These are phyloP conservation scores for Aquilaria agallochum DNA, from an alignment of 441 rosid species.

Conservation along the genomic window DNA sequence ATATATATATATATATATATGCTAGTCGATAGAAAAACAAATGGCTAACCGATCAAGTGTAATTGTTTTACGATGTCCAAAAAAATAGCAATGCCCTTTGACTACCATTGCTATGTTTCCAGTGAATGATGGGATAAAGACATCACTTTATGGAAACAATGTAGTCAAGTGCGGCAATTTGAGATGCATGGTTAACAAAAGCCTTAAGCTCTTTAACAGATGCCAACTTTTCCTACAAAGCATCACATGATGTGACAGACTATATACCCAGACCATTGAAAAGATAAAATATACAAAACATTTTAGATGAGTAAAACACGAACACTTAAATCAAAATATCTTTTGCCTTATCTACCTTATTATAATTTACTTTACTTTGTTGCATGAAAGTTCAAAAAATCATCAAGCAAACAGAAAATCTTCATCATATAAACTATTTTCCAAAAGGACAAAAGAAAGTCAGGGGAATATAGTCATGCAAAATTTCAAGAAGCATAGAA, in stretches of 20 bases:
- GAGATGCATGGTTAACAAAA: slow-evolving; percentile 78
- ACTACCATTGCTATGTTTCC: slow-evolving; percentile 99
- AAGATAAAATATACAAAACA: background rate
- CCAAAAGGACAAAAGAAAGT: no score
- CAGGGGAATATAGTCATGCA: no score
- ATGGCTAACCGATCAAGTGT: slow-evolving; percentile 69
- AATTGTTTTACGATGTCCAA: slow-evolving; percentile 89
- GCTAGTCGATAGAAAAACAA: background rate
- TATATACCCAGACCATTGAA: slow-evolving; percentile 1
- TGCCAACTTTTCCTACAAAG: slow-evolving; percentile 77
- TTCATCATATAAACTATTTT: no score
- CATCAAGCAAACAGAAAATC: background rate
- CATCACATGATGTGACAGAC: slow-evolving; percentile 10
- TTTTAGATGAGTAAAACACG: no score
- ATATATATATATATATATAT: no score
- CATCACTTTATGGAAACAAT: slow-evolving; percentile 94
- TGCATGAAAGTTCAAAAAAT: no score
- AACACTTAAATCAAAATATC: no score
- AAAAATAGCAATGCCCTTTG: slow-evolving; percentile 95
- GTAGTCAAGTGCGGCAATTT: slow-evolving; percentile 98
- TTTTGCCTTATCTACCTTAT: no score
- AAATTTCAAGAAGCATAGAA: no score
- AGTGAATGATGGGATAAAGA: slow-evolving; percentile 82
- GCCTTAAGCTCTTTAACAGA: slow-evolving; percentile 86
- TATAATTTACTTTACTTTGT: no score